These are phyloP conservation scores for Colletotrichum sp. DNA, from an alignment of 2,329 filamentous ascomycete species.

Conservation along the genomic window DNA sequence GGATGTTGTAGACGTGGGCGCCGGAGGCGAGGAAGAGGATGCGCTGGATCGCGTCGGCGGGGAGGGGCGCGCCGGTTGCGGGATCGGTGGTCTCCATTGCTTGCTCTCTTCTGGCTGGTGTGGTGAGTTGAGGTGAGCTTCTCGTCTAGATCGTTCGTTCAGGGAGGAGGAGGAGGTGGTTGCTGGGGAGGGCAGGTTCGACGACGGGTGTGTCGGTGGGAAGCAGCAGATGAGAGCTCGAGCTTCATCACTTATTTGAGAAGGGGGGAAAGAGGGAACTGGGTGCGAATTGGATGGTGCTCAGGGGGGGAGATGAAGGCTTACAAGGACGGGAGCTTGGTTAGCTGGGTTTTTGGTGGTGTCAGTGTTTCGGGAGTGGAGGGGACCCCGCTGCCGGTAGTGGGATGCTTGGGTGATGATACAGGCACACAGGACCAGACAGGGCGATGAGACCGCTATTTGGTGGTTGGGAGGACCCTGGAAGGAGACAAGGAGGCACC, in stretches of 20 bases:
- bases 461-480: conserved; percentile 8
- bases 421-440: conserved; percentile 5
- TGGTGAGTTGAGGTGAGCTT: background rate
- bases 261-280: background rate
- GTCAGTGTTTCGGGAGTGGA: conserved; percentile 18
- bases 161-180: background rate
- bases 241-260: background rate
- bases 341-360: conserved; percentile 8
- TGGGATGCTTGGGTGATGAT: conserved; percentile 1
- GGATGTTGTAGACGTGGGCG: conserved; percentile 88
- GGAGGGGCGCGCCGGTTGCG: conserved; percentile 70
- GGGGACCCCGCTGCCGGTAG: conserved; percentile 19
- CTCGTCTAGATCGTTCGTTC: background rate
- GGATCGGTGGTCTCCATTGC: conserved; percentile 72
- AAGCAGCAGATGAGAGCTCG: background rate
- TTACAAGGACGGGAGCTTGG: conserved; percentile 20
- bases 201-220: background rate
- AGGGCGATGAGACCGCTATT: conserved; percentile 9
- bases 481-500: background rate
- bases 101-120: background rate
- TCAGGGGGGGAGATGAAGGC: conserved; percentile 16
- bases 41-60: conserved; percentile 81
- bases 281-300: conserved; percentile 4
- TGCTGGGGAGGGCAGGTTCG: background rate
- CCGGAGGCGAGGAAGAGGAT: conserved; percentile 77